A percentile compares a stretch with the other conserved stretches of the same genome.
These are phyloP conservation scores for Tremella mesenterica DNA, from an alignment of 768 basidiomycete species.

Conservation along the genomic window DNA sequence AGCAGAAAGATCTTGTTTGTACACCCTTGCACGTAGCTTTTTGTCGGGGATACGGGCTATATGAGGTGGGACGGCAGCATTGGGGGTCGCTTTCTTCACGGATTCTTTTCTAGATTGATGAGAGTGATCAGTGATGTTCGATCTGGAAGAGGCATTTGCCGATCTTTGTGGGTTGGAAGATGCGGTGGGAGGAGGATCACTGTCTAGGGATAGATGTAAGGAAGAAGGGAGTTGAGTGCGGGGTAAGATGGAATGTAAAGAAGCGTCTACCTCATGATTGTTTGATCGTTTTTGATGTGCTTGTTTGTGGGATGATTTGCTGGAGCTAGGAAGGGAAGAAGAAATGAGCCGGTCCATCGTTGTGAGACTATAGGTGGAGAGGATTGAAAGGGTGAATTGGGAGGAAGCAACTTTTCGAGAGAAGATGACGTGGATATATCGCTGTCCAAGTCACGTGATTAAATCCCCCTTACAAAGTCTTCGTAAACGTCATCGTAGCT, in stretches of 20 bases:
- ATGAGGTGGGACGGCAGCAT: no score
- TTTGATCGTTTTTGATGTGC: slow-evolving; percentile 1
- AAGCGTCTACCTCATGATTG: slow-evolving; percentile 49
- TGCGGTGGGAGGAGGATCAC: slow-evolving; percentile 49
- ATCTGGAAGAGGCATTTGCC: slow-evolving; percentile 7
- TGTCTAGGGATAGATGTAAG: slow-evolving; percentile 52
- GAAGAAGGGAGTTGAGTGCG: slow-evolving; percentile 63
- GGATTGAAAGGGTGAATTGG: no score
- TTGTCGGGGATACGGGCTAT: slow-evolving; percentile 58
- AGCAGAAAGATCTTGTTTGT: slow-evolving; percentile 49
- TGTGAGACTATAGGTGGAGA: no score
- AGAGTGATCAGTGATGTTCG: no score
- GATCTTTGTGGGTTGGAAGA: slow-evolving; percentile 42
- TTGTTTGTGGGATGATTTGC: slow-evolving; percentile 7
- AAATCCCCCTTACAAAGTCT: no score
- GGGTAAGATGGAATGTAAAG: slow-evolving; percentile 53
- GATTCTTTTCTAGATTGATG: no score
- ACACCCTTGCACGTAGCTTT: slow-evolving; percentile 64
- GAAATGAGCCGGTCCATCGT: slow-evolving; percentile 66
- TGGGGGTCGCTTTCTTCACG: no score
- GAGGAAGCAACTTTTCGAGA: no score
- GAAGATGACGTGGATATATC: no score
- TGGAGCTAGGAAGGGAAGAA: slow-evolving; percentile 47
- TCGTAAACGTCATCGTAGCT: no score
- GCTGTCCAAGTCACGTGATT: no score